Percentiles rank a stretch among this genome's conserved stretches.
Evolutionary conservation across 805 yeast genomes (phyloP).

Genomic region (Pichia eremophila): DNA sequence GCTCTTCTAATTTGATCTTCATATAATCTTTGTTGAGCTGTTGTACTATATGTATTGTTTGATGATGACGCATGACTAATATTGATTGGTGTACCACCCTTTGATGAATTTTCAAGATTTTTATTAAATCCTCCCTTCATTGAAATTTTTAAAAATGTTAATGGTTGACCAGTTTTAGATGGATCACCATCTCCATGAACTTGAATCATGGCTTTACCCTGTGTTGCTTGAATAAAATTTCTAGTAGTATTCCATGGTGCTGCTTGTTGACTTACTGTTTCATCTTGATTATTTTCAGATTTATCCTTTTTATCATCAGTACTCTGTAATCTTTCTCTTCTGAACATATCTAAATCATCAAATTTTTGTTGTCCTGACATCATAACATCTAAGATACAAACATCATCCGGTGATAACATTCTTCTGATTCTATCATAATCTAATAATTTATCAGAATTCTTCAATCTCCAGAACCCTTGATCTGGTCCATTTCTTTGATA

Average conservation of each 20-base stretch:
- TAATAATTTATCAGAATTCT: constrained; percentile 58
- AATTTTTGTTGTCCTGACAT: constrained; percentile 83
- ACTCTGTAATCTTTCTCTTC: constrained; percentile 28
- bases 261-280: constrained; percentile 69
- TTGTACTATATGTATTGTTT: constrained; percentile 71
- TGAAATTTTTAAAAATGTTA: constrained; percentile 79
- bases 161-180: constrained; percentile 82
- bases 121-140: constrained; percentile 84
- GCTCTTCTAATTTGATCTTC: constrained; percentile 83
- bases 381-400: constrained; percentile 81
- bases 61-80: constrained; percentile 23
- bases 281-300: constrained; percentile 39
- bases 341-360: constrained; percentile 65
- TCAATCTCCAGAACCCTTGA: constrained; percentile 91
- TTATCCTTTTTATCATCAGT: constrained; percentile 15
- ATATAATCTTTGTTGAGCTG: constrained; percentile 80
- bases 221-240: constrained; percentile 88
- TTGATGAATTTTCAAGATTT: constrained; percentile 14
- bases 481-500: constrained; percentile 90
- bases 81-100: constrained; percentile 7
- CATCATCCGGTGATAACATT: constrained; percentile 91
- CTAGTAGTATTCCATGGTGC: constrained; percentile 93
- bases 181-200: constrained; percentile 94
- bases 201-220: constrained; percentile 94
- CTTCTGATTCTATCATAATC: constrained; percentile 64